Evolutionary conservation across 2,329 filamentous ascomycete genomes (phyloP).

Genomic region (Huntiella omanensis): DNA sequence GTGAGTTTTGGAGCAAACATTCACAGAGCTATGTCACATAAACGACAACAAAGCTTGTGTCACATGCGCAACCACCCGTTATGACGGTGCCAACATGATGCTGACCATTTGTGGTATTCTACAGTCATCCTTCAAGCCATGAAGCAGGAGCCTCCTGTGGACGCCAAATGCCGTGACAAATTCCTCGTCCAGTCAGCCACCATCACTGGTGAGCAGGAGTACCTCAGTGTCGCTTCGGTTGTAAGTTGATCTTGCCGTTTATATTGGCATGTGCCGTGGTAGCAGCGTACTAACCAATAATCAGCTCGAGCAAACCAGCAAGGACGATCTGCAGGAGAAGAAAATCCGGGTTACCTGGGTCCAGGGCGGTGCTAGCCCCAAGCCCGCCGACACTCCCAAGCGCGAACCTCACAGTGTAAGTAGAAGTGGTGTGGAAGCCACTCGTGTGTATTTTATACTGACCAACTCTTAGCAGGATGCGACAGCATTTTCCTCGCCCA

Average conservation of each 20-base stretch:
- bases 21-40: neutral
- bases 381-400: constrained; percentile 8
- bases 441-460: neutral
- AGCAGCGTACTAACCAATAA: constrained; percentile 1
- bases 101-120: no score
- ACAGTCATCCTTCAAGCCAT: constrained; percentile 89
- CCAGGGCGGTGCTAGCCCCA: constrained; percentile 32
- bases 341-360: constrained; percentile 91
- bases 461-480: neutral
- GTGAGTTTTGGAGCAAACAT: constrained; percentile 28
- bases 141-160: constrained; percentile 77
- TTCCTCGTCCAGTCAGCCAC: constrained; percentile 88
- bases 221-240: constrained; percentile 59
- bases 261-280: neutral
- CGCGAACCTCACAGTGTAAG: constrained; percentile 9
- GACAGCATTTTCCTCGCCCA: constrained; percentile 25
- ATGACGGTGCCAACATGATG: neutral
- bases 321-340: constrained; percentile 66
- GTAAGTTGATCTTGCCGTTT: constrained; percentile 30
- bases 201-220: constrained; percentile 69
- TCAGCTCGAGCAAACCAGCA: constrained; percentile 65
- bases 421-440: neutral
- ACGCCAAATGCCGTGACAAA: constrained; percentile 90
- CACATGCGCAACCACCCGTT: constrained; percentile 14
- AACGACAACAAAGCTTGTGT: constrained; percentile 2